phyloP scores from a whole-genome alignment of 768 basidiomycete genomes.

The Phanerochaete sordida region DNA sequence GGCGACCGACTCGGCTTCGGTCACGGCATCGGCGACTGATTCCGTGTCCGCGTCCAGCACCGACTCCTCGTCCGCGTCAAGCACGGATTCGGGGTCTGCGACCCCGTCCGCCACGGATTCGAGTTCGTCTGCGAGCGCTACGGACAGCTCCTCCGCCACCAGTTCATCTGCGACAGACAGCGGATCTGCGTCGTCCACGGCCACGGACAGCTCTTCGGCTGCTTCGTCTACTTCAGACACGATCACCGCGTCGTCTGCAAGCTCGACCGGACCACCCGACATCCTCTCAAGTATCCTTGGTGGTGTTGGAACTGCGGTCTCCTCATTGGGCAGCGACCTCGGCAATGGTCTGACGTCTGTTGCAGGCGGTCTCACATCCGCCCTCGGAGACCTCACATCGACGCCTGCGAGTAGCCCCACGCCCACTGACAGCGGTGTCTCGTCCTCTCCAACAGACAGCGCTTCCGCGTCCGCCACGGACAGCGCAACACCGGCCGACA shows the following conservation, averaged over 20 bases:
- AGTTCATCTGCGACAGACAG: conserved; percentile 4
- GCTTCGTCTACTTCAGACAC: conserved; percentile 1
- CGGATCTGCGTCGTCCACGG: neutral
- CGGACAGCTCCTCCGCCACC: neutral
- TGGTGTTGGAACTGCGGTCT: neutral
- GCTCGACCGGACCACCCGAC: conserved; percentile 5
- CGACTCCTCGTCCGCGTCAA: neutral
- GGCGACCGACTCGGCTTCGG: neutral
- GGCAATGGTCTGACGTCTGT: neutral
- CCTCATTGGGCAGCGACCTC: neutral
- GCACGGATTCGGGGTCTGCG: neutral
- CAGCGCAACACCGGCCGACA: neutral
- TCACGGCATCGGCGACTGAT: neutral
- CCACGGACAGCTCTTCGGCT: neutral
- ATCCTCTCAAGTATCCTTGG: neutral
- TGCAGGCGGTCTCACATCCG: neutral
- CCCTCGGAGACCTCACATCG: neutral
- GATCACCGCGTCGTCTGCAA: neutral
- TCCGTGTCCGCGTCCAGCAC: neutral
- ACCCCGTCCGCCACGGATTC: conserved; percentile 3
- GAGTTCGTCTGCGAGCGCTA: conserved; percentile 8
- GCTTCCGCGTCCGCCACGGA: neutral
- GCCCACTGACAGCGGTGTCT: neutral
- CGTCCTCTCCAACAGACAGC: neutral
- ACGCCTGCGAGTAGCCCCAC: neutral